Base-by-base conservation (phyloP, 306 rosid species). In the Pueraria montana region DNA sequence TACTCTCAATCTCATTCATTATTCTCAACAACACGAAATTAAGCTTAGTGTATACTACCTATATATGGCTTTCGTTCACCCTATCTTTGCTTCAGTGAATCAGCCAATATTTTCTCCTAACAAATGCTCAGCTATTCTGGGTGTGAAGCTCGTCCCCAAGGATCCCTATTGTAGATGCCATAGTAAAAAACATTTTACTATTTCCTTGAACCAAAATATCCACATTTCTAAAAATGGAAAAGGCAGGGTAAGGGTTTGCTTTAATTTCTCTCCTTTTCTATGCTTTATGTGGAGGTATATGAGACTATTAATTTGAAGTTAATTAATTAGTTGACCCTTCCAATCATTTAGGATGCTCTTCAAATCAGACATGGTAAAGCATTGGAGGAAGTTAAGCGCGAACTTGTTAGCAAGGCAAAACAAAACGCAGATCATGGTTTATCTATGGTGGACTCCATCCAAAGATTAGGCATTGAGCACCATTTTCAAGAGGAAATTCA, bases 401-500 rank as follows among this genome's bases (percentile, higher is more conserved):
- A 13, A 11, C 24, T 84, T 24, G 17, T 55, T 6, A 16, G 30
- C 14, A 64, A 79, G 32, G 55, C 30, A n/a, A n/a, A n/a, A n/a
- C n/a, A n/a, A n/a, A n/a, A n/a, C n/a, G n/a, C n/a, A 11, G 49
- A 83, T 2, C 56, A 63, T 45, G 26, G 85, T 76, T 74, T 89
- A 21, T 34, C 6, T 20, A 59, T 82, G 84, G 76, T 91, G 48
- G 91, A 91, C 23, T 74, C 82, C 38, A 64, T 89, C 21, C 89
- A 87, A 80, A 76, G 87, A 63, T 75, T 91, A 6, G 88, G 89
- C 34, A 66, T 91, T 17, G 88, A 80, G 0, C 48, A 89, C 62
- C 62, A 42, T 50, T 91, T 91, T 82, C 34, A 87, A 70, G 59
- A 85, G 11, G 90, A 88, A 49, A 88, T 88, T 68, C 73, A 72